These are phyloP conservation scores for Aspergillus quadricinctus DNA, from an alignment of 2,329 filamentous ascomycete genomes.

Conservation along the genomic window DNA sequence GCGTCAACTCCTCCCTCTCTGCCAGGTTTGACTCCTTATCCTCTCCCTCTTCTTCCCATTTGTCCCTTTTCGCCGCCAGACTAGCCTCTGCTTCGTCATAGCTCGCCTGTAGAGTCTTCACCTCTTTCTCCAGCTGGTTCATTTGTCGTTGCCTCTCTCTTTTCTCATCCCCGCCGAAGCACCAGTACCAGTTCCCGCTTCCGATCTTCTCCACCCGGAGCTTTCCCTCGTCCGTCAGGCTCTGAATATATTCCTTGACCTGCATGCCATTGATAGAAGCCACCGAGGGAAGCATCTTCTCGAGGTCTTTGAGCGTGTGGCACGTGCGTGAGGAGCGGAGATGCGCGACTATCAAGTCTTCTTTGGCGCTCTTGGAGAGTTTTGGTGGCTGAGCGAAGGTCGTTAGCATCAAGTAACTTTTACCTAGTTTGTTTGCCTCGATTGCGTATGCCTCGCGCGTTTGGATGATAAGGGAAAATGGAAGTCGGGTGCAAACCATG, in stretches of 20 bases:
- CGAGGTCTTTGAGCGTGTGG: constrained; percentile 64
- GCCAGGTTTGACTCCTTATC: constrained; percentile 12
- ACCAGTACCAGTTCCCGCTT: constrained; percentile 70
- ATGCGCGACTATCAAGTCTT: constrained; percentile 55
- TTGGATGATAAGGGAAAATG: not conserved
- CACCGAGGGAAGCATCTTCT: constrained; percentile 58
- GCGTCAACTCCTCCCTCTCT: constrained; percentile 19
- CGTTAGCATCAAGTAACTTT: not conserved
- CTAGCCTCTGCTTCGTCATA: constrained; percentile 32
- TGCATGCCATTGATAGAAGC: constrained; percentile 63
- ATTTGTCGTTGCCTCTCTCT: constrained; percentile 39
- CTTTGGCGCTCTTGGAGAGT: constrained; percentile 55
- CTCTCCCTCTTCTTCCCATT: constrained; percentile 24
- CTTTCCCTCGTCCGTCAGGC: constrained; percentile 57
- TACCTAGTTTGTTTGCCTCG: not conserved
- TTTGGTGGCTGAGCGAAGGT: constrained; percentile 43
- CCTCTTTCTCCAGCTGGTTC: constrained; percentile 23
- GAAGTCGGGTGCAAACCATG: not conserved
- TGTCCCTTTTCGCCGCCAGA: constrained; percentile 34
- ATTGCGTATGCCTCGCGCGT: not conserved
- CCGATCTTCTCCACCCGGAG: constrained; percentile 67
- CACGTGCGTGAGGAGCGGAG: constrained; percentile 58
- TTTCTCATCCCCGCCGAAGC: constrained; percentile 57
- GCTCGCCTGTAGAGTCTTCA: constrained; percentile 24
- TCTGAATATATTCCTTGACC: constrained; percentile 63